These are phyloP conservation scores for Teratosphaeria zuluensis DNA, from an alignment of 2,329 filamentous ascomycete species.

Conservation along the genomic window DNA sequence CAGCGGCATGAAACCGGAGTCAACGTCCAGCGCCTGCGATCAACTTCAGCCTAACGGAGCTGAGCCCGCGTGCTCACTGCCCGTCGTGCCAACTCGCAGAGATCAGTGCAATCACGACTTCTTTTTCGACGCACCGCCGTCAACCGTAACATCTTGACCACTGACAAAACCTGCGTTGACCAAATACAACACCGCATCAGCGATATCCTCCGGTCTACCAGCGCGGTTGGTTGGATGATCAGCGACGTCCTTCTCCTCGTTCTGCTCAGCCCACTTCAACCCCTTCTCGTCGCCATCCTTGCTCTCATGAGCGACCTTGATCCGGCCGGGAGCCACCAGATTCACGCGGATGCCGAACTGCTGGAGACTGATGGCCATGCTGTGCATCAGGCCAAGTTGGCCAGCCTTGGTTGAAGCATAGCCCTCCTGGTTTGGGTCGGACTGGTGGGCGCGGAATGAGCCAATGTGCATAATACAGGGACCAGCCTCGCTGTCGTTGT, in stretches of 20 bases:
- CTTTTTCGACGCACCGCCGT: neutral
- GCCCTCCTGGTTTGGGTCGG: constrained; percentile 40
- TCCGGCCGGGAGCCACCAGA: constrained; percentile 41
- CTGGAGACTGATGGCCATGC: constrained; percentile 38
- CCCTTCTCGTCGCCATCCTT: constrained; percentile 32
- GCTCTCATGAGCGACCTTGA: constrained; percentile 37
- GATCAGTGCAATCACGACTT: neutral
- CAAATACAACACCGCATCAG: constrained; percentile 31
- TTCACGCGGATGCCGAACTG: constrained; percentile 36
- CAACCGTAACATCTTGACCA: neutral
- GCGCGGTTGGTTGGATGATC: constrained; percentile 43
- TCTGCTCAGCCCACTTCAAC: constrained; percentile 31
- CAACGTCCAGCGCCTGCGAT: neutral
- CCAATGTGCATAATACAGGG: constrained; percentile 38
- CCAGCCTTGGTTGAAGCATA: constrained; percentile 42
- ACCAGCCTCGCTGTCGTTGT: constrained; percentile 12
- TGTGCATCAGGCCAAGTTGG: constrained; percentile 38
- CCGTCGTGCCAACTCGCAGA: neutral
- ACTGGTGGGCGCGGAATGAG: constrained; percentile 39
- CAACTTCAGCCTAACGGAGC: neutral
- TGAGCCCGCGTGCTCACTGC: neutral
- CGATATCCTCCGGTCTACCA: constrained; percentile 38
- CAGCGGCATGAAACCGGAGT: no score
- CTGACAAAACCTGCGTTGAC: neutral
- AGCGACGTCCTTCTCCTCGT: constrained; percentile 31